Conservation (phyloP, 177 flowering plant species). For the Tripterygium wilfordii region DNA sequence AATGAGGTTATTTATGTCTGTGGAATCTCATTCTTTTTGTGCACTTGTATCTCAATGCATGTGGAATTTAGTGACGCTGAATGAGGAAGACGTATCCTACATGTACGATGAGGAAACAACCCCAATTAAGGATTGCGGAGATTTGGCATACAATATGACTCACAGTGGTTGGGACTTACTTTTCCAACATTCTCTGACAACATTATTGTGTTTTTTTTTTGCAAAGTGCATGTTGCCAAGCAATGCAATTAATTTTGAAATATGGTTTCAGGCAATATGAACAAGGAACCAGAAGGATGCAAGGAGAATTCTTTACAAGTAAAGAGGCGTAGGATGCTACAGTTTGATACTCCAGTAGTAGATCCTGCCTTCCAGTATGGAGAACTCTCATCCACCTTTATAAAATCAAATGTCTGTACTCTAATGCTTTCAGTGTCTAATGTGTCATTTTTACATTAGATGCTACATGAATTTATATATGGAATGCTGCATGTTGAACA, state of each 20-base stretch:
- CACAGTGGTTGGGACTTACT: constrained; percentile 20
- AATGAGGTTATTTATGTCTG: not conserved
- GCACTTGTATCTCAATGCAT: constrained; percentile 31
- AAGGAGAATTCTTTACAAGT: constrained; percentile 48
- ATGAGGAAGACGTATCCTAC: constrained; percentile 52
- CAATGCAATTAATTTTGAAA: too few species aligned
- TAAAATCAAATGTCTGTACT: constrained; percentile 51
- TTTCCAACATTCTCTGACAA: too few species aligned
- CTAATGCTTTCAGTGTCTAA: not conserved
- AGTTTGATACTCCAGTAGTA: constrained; percentile 38
- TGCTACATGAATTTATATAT: too few species aligned
- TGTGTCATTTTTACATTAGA: not conserved
- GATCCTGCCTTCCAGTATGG: constrained; percentile 33
- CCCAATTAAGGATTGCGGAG: constrained; percentile 77
- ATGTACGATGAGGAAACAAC: constrained; percentile 72
- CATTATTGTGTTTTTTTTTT: too few species aligned
- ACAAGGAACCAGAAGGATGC: constrained; percentile 36
- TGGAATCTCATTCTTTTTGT: constrained; percentile 3
- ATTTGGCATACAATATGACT: constrained; percentile 40
- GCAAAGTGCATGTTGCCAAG: too few species aligned
- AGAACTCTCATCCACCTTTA: constrained; percentile 34
- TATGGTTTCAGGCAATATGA: constrained; percentile 34
- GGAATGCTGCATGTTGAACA: too few species aligned
- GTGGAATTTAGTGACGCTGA: constrained; percentile 43
- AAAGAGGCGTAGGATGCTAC: constrained; percentile 83